phyloP scores from a whole-genome alignment of 2,329 filamentous ascomycete genomes.

The Neurospora sp. region DNA sequence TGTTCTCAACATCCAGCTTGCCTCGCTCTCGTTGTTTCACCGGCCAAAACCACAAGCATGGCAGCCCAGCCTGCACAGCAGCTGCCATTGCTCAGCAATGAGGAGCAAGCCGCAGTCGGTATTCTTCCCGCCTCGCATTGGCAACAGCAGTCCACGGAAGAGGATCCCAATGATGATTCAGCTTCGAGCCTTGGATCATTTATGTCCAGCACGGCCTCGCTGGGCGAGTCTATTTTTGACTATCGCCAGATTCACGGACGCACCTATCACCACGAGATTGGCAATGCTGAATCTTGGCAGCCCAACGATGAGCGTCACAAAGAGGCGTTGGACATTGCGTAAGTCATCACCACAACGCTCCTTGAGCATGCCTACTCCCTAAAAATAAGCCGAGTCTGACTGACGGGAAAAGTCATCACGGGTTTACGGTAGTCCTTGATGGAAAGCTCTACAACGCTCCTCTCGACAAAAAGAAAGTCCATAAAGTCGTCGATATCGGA shows the following conservation, averaged over 20 bases:
- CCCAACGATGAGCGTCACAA: slow-evolving; percentile 24
- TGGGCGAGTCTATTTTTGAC: slow-evolving; percentile 15
- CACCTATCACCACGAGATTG: slow-evolving; percentile 22
- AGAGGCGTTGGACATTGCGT: slow-evolving; percentile 24
- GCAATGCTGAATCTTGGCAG: slow-evolving; percentile 21
- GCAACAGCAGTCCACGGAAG: not conserved
- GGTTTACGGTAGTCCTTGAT: slow-evolving; percentile 15
- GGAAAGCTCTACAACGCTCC: slow-evolving; percentile 19
- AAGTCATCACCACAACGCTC: not conserved
- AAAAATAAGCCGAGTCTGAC: not conserved
- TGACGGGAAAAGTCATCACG: slow-evolving; percentile 15
- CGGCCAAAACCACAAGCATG: not conserved
- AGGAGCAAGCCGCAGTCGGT: not conserved
- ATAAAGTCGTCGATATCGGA: slow-evolving; percentile 38
- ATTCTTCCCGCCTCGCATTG: slow-evolving; percentile 7
- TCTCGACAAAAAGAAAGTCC: slow-evolving; percentile 8
- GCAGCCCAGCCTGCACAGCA: not conserved
- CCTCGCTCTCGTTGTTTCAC: too few species aligned
- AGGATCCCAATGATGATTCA: not conserved
- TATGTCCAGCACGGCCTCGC: slow-evolving; percentile 14
- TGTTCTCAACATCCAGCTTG: too few species aligned
- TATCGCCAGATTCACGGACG: slow-evolving; percentile 23
- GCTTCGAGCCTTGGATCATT: slow-evolving; percentile 14
- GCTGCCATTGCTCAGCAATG: not conserved
- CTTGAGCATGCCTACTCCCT: too few species aligned